A percentile compares a stretch with the other conserved stretches of the same genome.
phyloP scores from a whole-genome alignment of 441 rosid genomes.

The Erysimum cheiri region DNA sequence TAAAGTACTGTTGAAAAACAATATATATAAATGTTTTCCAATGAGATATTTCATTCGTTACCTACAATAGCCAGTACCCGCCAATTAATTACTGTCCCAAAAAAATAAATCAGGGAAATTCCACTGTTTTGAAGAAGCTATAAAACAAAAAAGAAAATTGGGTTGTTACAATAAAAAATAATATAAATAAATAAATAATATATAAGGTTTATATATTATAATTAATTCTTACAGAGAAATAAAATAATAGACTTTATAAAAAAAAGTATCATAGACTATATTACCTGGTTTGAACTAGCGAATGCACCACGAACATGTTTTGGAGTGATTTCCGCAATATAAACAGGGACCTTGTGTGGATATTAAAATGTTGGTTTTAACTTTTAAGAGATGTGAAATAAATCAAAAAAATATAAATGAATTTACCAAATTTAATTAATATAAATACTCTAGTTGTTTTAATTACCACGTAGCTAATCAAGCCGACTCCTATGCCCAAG shows the following conservation, averaged over 20 bases:
- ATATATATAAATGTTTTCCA: neutral
- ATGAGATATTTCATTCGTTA: slow-evolving; percentile 20
- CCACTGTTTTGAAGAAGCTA: slow-evolving; percentile 60
- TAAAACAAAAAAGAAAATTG: slow-evolving; percentile 9
- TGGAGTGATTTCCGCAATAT: slow-evolving; percentile 72
- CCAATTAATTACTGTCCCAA: slow-evolving; percentile 65
- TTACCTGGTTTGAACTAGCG: slow-evolving; percentile 50
- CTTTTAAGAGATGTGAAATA: slow-evolving; percentile 1
- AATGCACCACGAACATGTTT: slow-evolving; percentile 67
- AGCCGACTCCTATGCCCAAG: slow-evolving; percentile 61
- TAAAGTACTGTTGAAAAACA: neutral
- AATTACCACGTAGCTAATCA: slow-evolving; percentile 60
- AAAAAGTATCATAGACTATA: neutral
- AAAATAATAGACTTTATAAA: neutral
- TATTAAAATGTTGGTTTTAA: slow-evolving; percentile 1
- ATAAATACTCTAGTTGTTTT: neutral
- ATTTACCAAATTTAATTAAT: neutral
- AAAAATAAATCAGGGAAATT: slow-evolving; percentile 49
- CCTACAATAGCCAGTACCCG: slow-evolving; percentile 64
- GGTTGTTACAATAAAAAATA: neutral
- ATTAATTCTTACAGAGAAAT: neutral
- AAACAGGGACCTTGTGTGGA: slow-evolving; percentile 56
- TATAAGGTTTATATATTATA: too few relatives aligned
- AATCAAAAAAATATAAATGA: neutral
- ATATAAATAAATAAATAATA: too few relatives aligned